Conservation (phyloP, 345 rosid species). For the Viola odorata region DNA sequence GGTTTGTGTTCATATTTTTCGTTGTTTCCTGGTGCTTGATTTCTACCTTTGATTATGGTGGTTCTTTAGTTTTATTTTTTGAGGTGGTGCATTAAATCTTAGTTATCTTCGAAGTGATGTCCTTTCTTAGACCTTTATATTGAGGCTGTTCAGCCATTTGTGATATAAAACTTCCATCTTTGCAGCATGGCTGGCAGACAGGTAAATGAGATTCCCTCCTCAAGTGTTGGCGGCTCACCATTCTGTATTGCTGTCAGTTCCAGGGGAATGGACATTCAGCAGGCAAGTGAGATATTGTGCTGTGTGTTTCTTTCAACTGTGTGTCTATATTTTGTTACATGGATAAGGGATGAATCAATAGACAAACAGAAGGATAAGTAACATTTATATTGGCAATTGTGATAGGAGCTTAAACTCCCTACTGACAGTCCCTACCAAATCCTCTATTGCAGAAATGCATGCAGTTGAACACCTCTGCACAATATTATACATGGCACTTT, state of each 20-base stretch:
- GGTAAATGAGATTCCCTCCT: constrained; percentile 70
- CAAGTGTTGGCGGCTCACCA: constrained; percentile 78
- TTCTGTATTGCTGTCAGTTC: constrained; percentile 72
- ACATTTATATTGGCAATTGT: background rate
- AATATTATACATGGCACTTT: too few species aligned
- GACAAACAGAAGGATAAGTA: background rate
- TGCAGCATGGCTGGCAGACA: constrained; percentile 97
- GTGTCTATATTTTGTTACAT: too few species aligned
- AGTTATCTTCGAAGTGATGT: background rate
- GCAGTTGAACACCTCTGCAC: too few species aligned
- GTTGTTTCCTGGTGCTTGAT: constrained; percentile 1
- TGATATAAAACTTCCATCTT: constrained; percentile 13
- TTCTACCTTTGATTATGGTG: background rate
- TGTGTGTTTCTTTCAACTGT: too few species aligned
- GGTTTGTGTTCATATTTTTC: constrained; percentile 42
- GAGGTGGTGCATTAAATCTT: background rate
- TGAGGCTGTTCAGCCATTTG: constrained; percentile 2
- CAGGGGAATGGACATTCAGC: constrained; percentile 73
- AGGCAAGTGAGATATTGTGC: constrained; percentile 32
- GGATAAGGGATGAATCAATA: background rate
- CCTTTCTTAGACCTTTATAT: constrained; percentile 4
- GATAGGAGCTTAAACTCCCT: background rate
- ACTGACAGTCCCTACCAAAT: background rate
- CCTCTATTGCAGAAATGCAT: background rate
- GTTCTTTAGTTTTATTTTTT: background rate